phyloP scores from a whole-genome alignment of 2,329 filamentous ascomycete species.

The Colletotrichum viniferum region DNA sequence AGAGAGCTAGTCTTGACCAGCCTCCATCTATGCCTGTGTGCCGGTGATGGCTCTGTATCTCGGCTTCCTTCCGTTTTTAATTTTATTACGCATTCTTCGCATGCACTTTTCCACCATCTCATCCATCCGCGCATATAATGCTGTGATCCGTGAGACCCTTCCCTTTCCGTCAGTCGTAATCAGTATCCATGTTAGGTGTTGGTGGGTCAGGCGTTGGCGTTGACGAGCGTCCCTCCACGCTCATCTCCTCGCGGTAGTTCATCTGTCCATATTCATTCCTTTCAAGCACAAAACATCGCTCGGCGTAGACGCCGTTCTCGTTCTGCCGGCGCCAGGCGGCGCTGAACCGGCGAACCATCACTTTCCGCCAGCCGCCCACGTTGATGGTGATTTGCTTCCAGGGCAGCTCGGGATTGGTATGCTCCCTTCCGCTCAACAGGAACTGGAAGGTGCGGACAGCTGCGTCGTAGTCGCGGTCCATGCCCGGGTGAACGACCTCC shows the following conservation, averaged over 20 bases:
- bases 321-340: conserved; percentile 45
- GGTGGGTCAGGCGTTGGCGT: conserved; percentile 20
- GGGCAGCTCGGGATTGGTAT: conserved; percentile 15
- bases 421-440: conserved; percentile 34
- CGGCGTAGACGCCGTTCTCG: conserved; percentile 46
- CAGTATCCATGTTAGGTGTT: conserved; percentile 1
- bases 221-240: conserved; percentile 19
- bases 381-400: conserved; percentile 51
- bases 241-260: conserved; percentile 17
- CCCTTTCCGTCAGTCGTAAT: not conserved
- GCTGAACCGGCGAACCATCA: conserved; percentile 48
- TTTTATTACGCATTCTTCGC: not conserved
- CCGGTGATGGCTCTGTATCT: not conserved
- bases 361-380: conserved; percentile 50
- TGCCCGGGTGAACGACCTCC: conserved; percentile 27
- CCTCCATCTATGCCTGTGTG: conserved; percentile 2
- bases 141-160: not conserved
- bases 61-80: not conserved
- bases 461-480: conserved; percentile 42
- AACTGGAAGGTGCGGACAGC: conserved; percentile 36
- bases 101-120: not conserved
- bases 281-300: conserved; percentile 51
- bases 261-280: conserved; percentile 17
- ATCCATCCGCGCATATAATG: not conserved
- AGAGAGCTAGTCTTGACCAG: not conserved